phyloP scores from a whole-genome alignment of 306 rosid species.

The Prunus dulcis region DNA sequence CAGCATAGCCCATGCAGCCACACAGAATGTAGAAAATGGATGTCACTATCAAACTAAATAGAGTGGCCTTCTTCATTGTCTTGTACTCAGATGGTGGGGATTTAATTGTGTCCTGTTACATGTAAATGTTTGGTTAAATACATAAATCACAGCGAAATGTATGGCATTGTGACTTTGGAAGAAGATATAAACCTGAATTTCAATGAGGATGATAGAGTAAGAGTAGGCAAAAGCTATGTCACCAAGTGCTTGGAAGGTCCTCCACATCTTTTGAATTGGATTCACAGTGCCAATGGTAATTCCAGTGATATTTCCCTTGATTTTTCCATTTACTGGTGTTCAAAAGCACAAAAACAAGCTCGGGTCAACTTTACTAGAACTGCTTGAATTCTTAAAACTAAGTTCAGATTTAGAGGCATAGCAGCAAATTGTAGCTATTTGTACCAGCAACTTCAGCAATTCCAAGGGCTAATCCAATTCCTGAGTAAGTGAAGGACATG shows the following conservation, averaged over 20 bases:
- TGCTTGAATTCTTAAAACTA: background rate
- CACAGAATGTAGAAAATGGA: constrained; percentile 69
- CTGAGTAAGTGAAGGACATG: constrained; percentile 32
- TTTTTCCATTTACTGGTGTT: constrained; percentile 36
- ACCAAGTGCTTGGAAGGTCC: constrained; percentile 81
- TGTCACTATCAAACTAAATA: constrained; percentile 43
- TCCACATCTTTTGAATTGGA: constrained; percentile 60
- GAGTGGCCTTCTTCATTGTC: constrained; percentile 60
- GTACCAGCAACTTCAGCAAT: constrained; percentile 26
- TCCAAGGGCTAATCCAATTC: constrained; percentile 28
- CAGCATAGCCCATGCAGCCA: constrained; percentile 65
- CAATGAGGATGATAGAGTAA: constrained; percentile 73
- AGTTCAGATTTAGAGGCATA: background rate
- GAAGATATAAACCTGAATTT: constrained; percentile 65
- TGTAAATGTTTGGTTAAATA: background rate
- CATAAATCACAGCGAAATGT: background rate
- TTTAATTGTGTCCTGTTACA: constrained; percentile 56
- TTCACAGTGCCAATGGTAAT: constrained; percentile 56
- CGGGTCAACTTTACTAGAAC: constrained; percentile 8
- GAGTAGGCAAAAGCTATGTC: constrained; percentile 89
- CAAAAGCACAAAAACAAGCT: background rate
- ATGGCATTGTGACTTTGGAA: background rate
- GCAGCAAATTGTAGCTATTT: background rate
- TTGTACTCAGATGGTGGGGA: constrained; percentile 63
- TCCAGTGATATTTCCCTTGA: constrained; percentile 62